Conservation (phyloP, 768 basidiomycete species). For the Paxillus involutus region DNA sequence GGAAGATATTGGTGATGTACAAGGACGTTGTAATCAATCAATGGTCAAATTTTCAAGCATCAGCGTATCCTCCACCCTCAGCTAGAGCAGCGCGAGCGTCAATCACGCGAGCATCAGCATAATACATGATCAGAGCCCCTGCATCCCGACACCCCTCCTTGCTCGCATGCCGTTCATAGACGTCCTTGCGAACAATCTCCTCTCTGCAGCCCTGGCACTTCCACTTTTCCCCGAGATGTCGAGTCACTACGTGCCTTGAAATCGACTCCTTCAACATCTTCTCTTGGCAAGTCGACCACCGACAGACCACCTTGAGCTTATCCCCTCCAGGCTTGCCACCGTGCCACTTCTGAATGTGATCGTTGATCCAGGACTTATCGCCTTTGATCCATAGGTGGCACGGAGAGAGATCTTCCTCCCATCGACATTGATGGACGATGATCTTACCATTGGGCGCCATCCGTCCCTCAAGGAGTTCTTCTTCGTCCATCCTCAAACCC, state of each 20-base stretch:
- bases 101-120: background rate
- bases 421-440: constrained; percentile 10
- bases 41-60: background rate
- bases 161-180: constrained; percentile 2
- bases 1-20: too few relatives aligned
- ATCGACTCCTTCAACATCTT: constrained; percentile 25
- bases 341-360: constrained; percentile 21
- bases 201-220: constrained; percentile 16
- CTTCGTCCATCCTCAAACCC: constrained; percentile 12
- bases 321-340: constrained; percentile 7
- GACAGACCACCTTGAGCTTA: constrained; percentile 6
- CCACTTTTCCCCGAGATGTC: constrained; percentile 17
- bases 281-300: constrained; percentile 14
- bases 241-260: constrained; percentile 12
- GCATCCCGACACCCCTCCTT: constrained; percentile 2
- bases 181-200: constrained; percentile 8
- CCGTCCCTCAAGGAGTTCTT: constrained; percentile 6
- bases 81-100: constrained; percentile 7
- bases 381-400: constrained; percentile 17
- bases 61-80: background rate
- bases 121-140: constrained; percentile 11
- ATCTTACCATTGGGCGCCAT: background rate
- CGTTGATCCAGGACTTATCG: constrained; percentile 12
- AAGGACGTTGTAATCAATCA: too few relatives aligned
- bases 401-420: constrained; percentile 3